Percentiles rank a stretch among this genome's conserved stretches.
phyloP scores from a whole-genome alignment of 1,284 basidiomycete genomes.

The Testicularia cyperi region DNA sequence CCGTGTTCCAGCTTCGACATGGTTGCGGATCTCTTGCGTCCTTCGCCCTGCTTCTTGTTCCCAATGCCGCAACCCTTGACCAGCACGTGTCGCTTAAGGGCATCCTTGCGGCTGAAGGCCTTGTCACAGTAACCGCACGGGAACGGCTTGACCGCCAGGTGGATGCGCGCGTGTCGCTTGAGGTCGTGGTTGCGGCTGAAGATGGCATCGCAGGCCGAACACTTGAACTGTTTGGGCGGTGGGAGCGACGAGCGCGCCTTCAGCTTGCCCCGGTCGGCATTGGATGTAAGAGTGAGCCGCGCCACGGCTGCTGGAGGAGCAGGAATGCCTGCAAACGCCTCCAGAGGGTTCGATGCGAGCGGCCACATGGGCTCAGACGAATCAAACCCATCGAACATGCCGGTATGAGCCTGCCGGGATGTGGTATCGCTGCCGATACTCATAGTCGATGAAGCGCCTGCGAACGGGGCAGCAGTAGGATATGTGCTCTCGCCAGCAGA shows the following conservation, averaged over 20 bases:
- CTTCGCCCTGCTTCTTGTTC: slow-evolving; percentile 34
- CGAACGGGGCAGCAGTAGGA: not conserved
- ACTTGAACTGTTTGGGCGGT: slow-evolving; percentile 44
- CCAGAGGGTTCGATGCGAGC: slow-evolving; percentile 24
- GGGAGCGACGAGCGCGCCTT: slow-evolving; percentile 22
- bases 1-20: slow-evolving; percentile 27
- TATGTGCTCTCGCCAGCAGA: not conserved
- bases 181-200: slow-evolving; percentile 56
- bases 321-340: slow-evolving; percentile 32
- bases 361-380: slow-evolving; percentile 23
- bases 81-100: slow-evolving; percentile 48
- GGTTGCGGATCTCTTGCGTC: slow-evolving; percentile 21
- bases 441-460: not conserved
- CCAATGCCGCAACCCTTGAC: slow-evolving; percentile 46
- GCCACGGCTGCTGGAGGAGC: slow-evolving; percentile 7
- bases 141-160: slow-evolving; percentile 53
- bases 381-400: not conserved
- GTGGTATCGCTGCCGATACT: slow-evolving; percentile 12
- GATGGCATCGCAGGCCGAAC: slow-evolving; percentile 46
- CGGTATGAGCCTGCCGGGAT: not conserved
- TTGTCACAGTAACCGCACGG: slow-evolving; percentile 48
- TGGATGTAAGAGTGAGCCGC: slow-evolving; percentile 25
- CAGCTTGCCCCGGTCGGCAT: slow-evolving; percentile 16
- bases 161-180: slow-evolving; percentile 54
- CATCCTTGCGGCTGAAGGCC: slow-evolving; percentile 52